Evolutionary conservation across 257 asterid genomes (phyloP).

Genomic region (Solanum acaule): DNA sequence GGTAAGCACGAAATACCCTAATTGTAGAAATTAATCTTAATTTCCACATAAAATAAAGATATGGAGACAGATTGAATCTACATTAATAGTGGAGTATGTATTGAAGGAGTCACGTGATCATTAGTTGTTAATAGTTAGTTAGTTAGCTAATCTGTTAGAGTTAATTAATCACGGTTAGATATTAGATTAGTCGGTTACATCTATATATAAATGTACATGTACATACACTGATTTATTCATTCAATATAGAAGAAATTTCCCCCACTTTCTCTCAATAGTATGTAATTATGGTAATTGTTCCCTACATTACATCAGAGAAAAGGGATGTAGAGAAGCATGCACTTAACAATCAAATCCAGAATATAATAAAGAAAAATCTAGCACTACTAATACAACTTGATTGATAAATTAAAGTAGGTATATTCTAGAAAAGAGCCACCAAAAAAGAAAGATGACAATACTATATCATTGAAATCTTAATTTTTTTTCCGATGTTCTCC

Average conservation of each 20-base stretch:
- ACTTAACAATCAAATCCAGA: background rate
- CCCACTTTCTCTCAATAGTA: background rate
- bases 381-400: background rate
- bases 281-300: background rate
- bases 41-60: background rate
- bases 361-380: background rate
- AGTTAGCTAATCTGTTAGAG: too few species aligned
- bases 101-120: too few species aligned
- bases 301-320: background rate
- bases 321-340: background rate
- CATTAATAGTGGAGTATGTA: background rate
- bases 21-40: background rate
- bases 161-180: too few species aligned
- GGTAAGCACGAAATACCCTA: background rate
- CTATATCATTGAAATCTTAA: background rate
- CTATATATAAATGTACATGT: too few species aligned
- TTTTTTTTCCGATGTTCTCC: background rate
- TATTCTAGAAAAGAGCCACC: background rate
- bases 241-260: too few species aligned
- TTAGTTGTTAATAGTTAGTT: too few species aligned
- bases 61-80: background rate
- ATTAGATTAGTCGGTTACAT: too few species aligned
- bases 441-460: background rate
- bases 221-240: too few species aligned
- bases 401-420: background rate